A percentile compares a stretch with the other conserved stretches of the same genome.
phyloP scores from a whole-genome alignment of 768 basidiomycete genomes.

The Leccinum disarticulatum region DNA sequence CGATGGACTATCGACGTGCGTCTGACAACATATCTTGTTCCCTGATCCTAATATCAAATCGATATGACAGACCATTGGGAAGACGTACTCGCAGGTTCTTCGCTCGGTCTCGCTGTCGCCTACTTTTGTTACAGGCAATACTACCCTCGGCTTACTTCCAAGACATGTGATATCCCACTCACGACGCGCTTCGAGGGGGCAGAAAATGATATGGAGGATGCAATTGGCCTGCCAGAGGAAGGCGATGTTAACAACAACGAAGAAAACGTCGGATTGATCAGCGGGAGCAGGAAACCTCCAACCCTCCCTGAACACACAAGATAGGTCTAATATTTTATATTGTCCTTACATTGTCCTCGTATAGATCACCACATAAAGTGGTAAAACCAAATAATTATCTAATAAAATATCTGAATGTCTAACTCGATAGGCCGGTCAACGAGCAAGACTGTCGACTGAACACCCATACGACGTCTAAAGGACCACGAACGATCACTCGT shows the following conservation, averaged over 20 bases:
- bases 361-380: neutral
- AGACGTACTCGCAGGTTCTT: slow-evolving; percentile 77
- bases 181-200: slow-evolving; percentile 56
- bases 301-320: neutral
- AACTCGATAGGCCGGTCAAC: neutral
- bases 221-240: slow-evolving; percentile 4
- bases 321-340: neutral
- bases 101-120: slow-evolving; percentile 70
- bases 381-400: neutral
- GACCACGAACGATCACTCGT: slow-evolving; percentile 9
- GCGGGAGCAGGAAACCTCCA: slow-evolving; percentile 14
- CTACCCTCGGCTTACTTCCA: slow-evolving; percentile 64
- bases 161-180: slow-evolving; percentile 63
- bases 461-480: neutral
- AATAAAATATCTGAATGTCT: neutral
- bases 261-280: slow-evolving; percentile 19
- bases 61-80: slow-evolving; percentile 79
- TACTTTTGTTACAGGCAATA: slow-evolving; percentile 83
- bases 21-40: slow-evolving; percentile 11
- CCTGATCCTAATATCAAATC: neutral
- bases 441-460: neutral
- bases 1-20: slow-evolving; percentile 89
- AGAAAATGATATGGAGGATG: slow-evolving; percentile 2
- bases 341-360: neutral
- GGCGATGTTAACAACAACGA: slow-evolving; percentile 15